Evolutionary conservation across 768 basidiomycete species (phyloP).

Genomic region (Mycena galericulata): DNA sequence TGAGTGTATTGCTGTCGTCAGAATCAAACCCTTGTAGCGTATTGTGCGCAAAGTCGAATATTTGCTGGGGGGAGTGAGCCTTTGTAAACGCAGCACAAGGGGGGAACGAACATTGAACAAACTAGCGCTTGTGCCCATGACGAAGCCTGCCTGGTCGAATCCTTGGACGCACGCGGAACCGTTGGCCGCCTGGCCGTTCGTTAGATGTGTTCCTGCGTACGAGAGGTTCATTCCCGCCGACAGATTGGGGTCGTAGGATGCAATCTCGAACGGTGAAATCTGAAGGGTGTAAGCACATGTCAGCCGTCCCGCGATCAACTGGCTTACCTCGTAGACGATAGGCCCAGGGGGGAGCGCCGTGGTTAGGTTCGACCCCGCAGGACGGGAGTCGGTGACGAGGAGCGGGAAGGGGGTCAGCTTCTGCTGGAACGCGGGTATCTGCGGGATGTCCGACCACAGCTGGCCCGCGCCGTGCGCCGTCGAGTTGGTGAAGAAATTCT

Average conservation of each 20-base stretch:
- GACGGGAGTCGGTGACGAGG: constrained; percentile 67
- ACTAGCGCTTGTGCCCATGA: constrained; percentile 82
- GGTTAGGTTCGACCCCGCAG: constrained; percentile 57
- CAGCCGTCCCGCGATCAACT: not conserved
- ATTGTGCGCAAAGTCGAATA: constrained; percentile 58
- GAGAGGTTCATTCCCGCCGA: constrained; percentile 77
- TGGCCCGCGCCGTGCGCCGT: constrained; percentile 79
- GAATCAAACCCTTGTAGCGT: constrained; percentile 53
- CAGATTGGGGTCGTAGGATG: constrained; percentile 78
- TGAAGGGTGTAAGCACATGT: constrained; percentile 34
- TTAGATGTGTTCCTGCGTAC: constrained; percentile 73
- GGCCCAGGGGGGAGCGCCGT: constrained; percentile 53
- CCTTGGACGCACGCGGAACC: constrained; percentile 73
- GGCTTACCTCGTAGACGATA: constrained; percentile 67
- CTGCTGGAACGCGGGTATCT: constrained; percentile 63
- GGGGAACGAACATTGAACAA: constrained; percentile 66
- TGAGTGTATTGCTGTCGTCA: constrained; percentile 53
- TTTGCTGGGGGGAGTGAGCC: constrained; percentile 51
- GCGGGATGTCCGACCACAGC: constrained; percentile 70
- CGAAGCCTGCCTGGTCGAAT: constrained; percentile 80
- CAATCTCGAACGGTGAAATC: constrained; percentile 76
- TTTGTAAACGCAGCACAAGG: not conserved
- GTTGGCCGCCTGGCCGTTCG: constrained; percentile 66
- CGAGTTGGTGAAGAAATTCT: constrained; percentile 70
- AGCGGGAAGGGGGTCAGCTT: constrained; percentile 75